Base-by-base conservation (phyloP, 176 grass and related monocot species). In the Chrysopogon serrulatus region DNA sequence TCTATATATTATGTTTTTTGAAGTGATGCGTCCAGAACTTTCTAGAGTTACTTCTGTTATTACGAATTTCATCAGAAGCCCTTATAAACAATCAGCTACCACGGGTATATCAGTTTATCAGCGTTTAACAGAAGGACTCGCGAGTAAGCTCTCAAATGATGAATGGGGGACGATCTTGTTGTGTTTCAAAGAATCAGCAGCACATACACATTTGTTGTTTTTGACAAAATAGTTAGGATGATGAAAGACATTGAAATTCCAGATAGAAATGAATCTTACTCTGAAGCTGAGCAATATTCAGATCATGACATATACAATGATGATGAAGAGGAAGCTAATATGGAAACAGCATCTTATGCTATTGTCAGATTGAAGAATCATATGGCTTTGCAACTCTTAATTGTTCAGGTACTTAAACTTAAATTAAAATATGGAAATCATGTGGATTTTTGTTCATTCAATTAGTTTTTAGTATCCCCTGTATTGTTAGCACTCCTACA, bases 231-330 rank as follows among this genome's bases (percentile, higher is more conserved):
- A 82, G 76, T 90, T 79, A 86, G 78, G 30, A 93, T 93, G 68
- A 98, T 98, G 96, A 80, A 94, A 79, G 81, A 90, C 88, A 82
- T 95, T 39, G 87, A 98, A 86, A 96, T 99, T 93, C 87, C 93
- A 35, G 93, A 99, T 69, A 95, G 79, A 88, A 91, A 48, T 33
- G 91, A 94, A 61, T 88, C 85, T 77, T 91, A 86, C 78, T 89
- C 89, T 74, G 93, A 96, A 69, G 87, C 68, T 80, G 96, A 96
- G 67, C 90, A 88, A 65, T 94, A 95, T 88, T 96, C 89, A 83
- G 91, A 99, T 76, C 74, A 86, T 37, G 96, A 92, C 47, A 86
- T 83, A 81, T 88, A 88, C 81, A 93, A 95, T 82, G 73, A 86
- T 54, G 91, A 98, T 43, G 93, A 92, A 35, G 92, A 98, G 77